Conservation (phyloP, 768 basidiomycete species). For the Rhizopogon sp. region DNA sequence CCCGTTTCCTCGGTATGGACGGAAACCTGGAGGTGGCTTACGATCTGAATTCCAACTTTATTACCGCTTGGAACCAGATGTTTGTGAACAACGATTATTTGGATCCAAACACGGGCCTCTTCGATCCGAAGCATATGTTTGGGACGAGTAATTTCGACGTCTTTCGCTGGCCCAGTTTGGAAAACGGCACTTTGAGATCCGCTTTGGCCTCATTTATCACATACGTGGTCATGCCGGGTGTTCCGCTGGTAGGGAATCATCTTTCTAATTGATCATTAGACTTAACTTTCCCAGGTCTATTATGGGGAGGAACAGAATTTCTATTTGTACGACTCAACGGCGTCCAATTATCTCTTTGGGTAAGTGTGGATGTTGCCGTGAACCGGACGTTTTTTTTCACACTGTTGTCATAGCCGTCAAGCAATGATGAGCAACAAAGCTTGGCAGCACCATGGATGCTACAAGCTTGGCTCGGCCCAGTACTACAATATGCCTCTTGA, state of each 20-base stretch:
- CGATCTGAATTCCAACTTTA: conserved; percentile 77
- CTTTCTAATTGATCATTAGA: background rate
- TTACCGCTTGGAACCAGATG: conserved; percentile 91
- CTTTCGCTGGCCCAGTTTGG: conserved; percentile 87
- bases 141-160: conserved; percentile 95
- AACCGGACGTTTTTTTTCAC: conserved; percentile 1
- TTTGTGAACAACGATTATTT: conserved; percentile 84
- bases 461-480: conserved; percentile 82
- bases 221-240: conserved; percentile 80
- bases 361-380: conserved; percentile 26
- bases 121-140: conserved; percentile 87
- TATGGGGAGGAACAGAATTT: conserved; percentile 94
- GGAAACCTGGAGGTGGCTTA: conserved; percentile 90
- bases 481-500: conserved; percentile 93
- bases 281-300: conserved; percentile 43
- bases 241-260: conserved; percentile 54
- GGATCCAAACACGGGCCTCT: conserved; percentile 54
- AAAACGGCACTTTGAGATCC: conserved; percentile 76
- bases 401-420: conserved; percentile 60
- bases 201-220: conserved; percentile 77
- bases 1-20: conserved; percentile 93
- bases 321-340: conserved; percentile 84
- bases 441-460: conserved; percentile 94
- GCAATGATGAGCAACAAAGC: conserved; percentile 81
- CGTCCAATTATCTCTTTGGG: conserved; percentile 90